phyloP scores from a whole-genome alignment of 495 filamentous ascomycete genomes.

The Acidiella bohemica region DNA sequence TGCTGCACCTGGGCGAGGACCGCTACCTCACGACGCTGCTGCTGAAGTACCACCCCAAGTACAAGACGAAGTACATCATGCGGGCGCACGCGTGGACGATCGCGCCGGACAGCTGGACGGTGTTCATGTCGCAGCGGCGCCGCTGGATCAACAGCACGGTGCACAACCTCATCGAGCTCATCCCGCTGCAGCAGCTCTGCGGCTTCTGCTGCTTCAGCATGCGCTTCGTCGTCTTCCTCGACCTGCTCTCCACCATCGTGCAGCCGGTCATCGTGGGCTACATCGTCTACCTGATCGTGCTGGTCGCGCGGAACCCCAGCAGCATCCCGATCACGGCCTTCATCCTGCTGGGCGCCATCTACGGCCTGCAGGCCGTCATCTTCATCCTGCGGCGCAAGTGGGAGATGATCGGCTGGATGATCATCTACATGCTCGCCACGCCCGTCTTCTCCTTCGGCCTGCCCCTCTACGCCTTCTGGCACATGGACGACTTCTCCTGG shows the following conservation, averaged over 20 bases:
- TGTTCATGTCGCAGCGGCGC: conserved; percentile 95
- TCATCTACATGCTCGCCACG: conserved; percentile 84
- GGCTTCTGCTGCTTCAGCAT: conserved; percentile 99
- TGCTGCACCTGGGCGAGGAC: conserved; percentile 90
- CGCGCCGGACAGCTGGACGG: conserved; percentile 79
- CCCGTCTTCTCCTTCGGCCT: conserved; percentile 85
- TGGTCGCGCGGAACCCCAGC: conserved; percentile 44
- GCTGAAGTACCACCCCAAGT: conserved; percentile 79
- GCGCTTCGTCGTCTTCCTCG: conserved; percentile 94
- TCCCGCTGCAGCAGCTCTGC: conserved; percentile 84
- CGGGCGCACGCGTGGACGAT: conserved; percentile 88
- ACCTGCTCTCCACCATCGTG: conserved; percentile 80
- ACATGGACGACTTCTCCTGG: conserved; percentile 99
- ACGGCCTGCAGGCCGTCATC: conserved; percentile 92
- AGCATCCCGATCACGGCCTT: conserved; percentile 72
- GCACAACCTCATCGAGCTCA: conserved; percentile 92
- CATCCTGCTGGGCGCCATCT: conserved; percentile 81
- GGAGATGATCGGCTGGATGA: conserved; percentile 99
- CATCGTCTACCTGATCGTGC: conserved; percentile 74
- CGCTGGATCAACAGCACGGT: conserved; percentile 99
- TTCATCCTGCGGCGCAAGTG: conserved; percentile 93
- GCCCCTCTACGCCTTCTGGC: conserved; percentile 94
- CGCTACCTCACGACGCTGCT: conserved; percentile 92
- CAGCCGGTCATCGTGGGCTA: conserved; percentile 90
- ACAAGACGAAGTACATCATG: conserved; percentile 97